Percentiles rank a stretch among this genome's conserved stretches.
Conservation (phyloP, 2,329 filamentous ascomycete genomes). For the Diaporthe nobilis region DNA sequence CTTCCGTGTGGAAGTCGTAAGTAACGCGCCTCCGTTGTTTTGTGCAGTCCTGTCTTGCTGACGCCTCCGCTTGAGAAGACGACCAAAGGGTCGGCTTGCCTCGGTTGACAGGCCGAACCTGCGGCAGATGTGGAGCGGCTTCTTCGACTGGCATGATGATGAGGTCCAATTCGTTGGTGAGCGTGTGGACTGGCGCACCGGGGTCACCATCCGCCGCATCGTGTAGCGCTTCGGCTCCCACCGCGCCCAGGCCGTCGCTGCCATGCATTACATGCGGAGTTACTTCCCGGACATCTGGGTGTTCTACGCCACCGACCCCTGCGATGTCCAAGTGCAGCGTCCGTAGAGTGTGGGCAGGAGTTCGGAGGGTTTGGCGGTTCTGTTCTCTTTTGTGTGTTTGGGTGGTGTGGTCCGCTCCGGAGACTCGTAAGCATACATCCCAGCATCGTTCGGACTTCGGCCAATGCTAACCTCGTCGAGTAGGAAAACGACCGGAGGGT, state of each 20-base stretch:
- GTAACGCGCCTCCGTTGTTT: no score
- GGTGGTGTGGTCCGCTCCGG: no score
- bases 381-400: not conserved
- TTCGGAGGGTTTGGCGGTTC: not conserved
- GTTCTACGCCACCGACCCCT: constrained; percentile 22
- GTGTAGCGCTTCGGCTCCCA: constrained; percentile 37
- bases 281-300: not conserved
- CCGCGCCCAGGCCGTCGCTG: constrained; percentile 30
- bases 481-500: no score
- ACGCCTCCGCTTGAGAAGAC: no score
- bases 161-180: not conserved
- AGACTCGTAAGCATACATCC: no score
- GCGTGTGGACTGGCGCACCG: fast-evolving
- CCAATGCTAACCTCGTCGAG: no score
- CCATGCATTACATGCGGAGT: not conserved
- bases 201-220: not conserved
- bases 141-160: constrained; percentile 31
- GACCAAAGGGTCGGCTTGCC: no score
- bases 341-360: not conserved
- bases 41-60: no score
- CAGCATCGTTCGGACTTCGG: no score
- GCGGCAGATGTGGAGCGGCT: not conserved
- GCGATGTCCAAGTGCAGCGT: not conserved
- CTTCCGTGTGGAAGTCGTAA: no score
- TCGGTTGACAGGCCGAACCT: not conserved